Evolutionary conservation across 2,329 filamentous ascomycete genomes (phyloP).

Genomic region (Alternaria solani): DNA sequence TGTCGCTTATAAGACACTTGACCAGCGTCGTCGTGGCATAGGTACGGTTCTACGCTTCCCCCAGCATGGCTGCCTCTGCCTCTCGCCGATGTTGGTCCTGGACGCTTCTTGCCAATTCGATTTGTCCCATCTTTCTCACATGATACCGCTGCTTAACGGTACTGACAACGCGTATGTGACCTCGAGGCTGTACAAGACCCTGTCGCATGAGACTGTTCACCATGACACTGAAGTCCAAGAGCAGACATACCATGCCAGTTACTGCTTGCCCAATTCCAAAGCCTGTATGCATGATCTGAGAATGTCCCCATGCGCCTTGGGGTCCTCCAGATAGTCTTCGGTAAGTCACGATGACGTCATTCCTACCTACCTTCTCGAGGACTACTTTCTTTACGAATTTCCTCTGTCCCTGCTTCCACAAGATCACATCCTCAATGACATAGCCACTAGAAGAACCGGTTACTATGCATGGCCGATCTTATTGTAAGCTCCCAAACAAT

Average conservation of each 20-base stretch:
- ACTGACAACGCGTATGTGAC: constrained; percentile 2
- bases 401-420: constrained; percentile 18
- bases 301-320: constrained; percentile 1
- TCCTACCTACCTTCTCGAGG: constrained; percentile 13
- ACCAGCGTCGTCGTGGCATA: neutral
- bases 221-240: neutral
- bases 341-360: constrained; percentile 16
- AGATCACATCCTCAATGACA: constrained; percentile 21
- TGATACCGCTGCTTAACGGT: constrained; percentile 1
- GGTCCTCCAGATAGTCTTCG: constrained; percentile 15
- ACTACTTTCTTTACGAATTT: constrained; percentile 19
- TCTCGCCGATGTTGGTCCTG: constrained; percentile 6
- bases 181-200: constrained; percentile 5
- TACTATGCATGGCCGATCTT: neutral
- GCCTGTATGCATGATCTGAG: constrained; percentile 14
- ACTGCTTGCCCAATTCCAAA: constrained; percentile 4
- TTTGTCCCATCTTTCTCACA: constrained; percentile 5
- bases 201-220: neutral
- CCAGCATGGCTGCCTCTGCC: constrained; percentile 10
- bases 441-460: constrained; percentile 6
- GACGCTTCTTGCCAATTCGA: constrained; percentile 2
- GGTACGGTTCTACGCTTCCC: neutral
- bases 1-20: neutral
- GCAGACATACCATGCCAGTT: neutral
- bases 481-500: neutral